Conservation (phyloP, 2,329 filamentous ascomycete species). For the Aspergillus caelatus region DNA sequence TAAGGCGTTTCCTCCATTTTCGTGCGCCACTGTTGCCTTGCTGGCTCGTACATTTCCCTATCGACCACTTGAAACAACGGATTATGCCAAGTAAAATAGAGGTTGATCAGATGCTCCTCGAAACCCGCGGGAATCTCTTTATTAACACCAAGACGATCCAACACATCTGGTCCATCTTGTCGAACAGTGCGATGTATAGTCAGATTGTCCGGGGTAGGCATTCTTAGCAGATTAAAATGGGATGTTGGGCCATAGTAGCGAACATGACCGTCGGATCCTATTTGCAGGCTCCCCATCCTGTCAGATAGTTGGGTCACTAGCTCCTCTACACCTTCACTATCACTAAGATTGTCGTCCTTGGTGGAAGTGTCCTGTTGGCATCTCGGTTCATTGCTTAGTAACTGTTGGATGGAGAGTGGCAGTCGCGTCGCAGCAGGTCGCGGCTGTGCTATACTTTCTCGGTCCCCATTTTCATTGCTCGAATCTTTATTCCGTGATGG, state of each 20-base stretch:
- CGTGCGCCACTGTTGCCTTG: slow-evolving; percentile 17
- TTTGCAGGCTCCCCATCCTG: not conserved
- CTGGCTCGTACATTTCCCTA: slow-evolving; percentile 26
- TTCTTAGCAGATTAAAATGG: not conserved
- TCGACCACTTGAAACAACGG: slow-evolving; percentile 41
- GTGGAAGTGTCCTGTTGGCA: not conserved
- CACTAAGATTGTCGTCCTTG: not conserved
- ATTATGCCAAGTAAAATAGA: slow-evolving; percentile 48
- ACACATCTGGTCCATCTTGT: not conserved
- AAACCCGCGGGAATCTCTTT: slow-evolving; percentile 30
- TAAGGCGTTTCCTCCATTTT: slow-evolving; percentile 21
- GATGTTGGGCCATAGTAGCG: not conserved
- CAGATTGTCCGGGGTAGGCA: not conserved
- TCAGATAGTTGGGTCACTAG: not conserved
- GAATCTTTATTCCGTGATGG: not conserved
- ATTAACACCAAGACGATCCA: slow-evolving; percentile 29
- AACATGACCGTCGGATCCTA: not conserved
- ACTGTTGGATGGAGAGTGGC: not conserved
- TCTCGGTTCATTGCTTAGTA: not conserved
- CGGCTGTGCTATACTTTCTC: not conserved
- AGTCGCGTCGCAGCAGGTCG: not conserved
- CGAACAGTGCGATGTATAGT: slow-evolving; percentile 1
- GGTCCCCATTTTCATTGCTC: not conserved
- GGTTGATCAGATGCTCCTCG: slow-evolving; percentile 38
- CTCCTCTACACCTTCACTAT: not conserved